These are phyloP conservation scores for Pisolithus microcarpus DNA, from an alignment of 768 basidiomycete genomes.

Conservation along the genomic window DNA sequence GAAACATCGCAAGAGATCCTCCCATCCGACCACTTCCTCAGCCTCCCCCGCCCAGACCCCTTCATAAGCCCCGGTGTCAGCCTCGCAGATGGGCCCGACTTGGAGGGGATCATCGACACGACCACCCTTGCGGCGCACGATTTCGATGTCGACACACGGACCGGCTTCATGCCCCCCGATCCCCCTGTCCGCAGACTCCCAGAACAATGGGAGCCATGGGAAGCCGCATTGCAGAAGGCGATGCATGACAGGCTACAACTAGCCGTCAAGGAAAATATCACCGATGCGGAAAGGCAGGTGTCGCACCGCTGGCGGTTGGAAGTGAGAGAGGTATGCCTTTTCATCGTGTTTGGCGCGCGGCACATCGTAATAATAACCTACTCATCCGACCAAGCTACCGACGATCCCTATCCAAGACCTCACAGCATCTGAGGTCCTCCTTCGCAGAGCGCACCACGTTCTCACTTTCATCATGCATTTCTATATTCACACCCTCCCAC, in stretches of 20 bases:
- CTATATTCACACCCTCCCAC: slow-evolving; percentile 62
- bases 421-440: slow-evolving; percentile 42
- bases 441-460: slow-evolving; percentile 69
- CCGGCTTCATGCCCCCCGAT: slow-evolving; percentile 86
- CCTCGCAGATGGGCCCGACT: no score
- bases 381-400: slow-evolving; percentile 38
- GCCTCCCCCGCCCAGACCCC: slow-evolving; percentile 28
- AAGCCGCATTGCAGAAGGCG: slow-evolving; percentile 48
- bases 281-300: slow-evolving; percentile 28
- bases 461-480: slow-evolving; percentile 70
- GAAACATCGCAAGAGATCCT: background rate
- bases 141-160: slow-evolving; percentile 87
- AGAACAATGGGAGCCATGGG: slow-evolving; percentile 64
- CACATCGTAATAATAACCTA: slow-evolving; percentile 1
- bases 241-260: slow-evolving; percentile 44
- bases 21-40: slow-evolving; percentile 29
- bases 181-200: slow-evolving; percentile 63
- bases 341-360: background rate
- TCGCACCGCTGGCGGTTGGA: slow-evolving; percentile 49
- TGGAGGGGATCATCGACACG: slow-evolving; percentile 34
- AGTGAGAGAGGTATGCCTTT: slow-evolving; percentile 42
- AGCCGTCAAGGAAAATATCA: slow-evolving; percentile 39
- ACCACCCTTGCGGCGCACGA: slow-evolving; percentile 73
- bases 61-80: slow-evolving; percentile 10
- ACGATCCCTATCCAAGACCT: slow-evolving; percentile 42